phyloP scores from a whole-genome alignment of 2,329 filamentous ascomycete genomes.

The Endoconidiophora polonica region DNA sequence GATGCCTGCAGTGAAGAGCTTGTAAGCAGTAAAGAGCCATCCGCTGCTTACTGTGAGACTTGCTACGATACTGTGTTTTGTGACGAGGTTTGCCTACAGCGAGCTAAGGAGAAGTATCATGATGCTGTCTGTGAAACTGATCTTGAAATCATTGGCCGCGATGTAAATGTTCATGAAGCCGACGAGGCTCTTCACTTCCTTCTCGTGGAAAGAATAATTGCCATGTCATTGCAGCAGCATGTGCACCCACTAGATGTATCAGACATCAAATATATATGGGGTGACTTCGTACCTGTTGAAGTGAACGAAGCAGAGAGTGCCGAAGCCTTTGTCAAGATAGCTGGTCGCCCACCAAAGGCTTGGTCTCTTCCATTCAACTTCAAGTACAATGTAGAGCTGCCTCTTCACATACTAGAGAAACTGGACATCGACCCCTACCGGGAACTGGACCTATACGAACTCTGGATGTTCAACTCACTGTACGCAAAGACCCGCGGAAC shows the following conservation, averaged over 20 bases:
- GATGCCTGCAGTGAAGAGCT: constrained; percentile 72
- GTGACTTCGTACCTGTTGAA: constrained; percentile 41
- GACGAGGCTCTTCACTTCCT: constrained; percentile 46
- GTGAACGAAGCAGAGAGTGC: constrained; percentile 22
- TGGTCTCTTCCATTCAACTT: constrained; percentile 67
- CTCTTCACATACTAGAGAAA: constrained; percentile 64
- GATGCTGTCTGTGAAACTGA: constrained; percentile 50
- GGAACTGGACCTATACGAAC: constrained; percentile 40
- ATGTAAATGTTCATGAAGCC: constrained; percentile 41
- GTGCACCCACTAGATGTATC: constrained; percentile 45
- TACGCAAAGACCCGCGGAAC: constrained; percentile 89
- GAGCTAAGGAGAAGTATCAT: constrained; percentile 44
- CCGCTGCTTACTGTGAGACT: constrained; percentile 36
- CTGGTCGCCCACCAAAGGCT: constrained; percentile 31
- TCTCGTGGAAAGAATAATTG: constrained; percentile 43
- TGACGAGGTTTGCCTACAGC: constrained; percentile 38
- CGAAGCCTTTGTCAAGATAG: constrained; percentile 2
- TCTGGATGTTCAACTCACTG: constrained; percentile 80
- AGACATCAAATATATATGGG: constrained; percentile 53
- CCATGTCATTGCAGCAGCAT: constrained; percentile 45
- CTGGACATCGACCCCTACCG: constrained; percentile 68
- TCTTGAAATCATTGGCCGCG: constrained; percentile 47
- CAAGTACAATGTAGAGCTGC: constrained; percentile 54
- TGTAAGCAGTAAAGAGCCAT: constrained; percentile 14
- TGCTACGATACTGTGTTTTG: constrained; percentile 54